Evolutionary conservation across 768 basidiomycete species (phyloP).

Genomic region (Dioszegia aurantiaca): DNA sequence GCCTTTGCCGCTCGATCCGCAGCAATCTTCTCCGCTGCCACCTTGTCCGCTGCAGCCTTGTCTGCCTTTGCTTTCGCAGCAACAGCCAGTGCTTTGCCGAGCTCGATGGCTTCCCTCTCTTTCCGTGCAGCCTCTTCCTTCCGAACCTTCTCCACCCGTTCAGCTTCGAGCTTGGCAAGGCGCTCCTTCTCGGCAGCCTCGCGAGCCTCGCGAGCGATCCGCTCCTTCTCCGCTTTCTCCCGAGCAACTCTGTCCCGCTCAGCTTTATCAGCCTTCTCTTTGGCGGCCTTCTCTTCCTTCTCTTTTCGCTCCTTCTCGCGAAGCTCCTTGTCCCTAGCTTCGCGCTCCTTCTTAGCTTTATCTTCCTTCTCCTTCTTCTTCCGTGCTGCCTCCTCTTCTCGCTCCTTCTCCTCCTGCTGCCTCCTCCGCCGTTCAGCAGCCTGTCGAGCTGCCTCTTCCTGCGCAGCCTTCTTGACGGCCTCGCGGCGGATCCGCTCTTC

Average conservation of each 20-base stretch:
- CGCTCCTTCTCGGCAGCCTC: conserved; percentile 52
- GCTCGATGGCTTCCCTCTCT: conserved; percentile 36
- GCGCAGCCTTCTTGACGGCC: conserved; percentile 56
- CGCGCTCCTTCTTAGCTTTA: conserved; percentile 49
- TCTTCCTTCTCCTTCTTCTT: conserved; percentile 56
- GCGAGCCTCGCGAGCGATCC: conserved; percentile 60
- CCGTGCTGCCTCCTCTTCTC: conserved; percentile 69
- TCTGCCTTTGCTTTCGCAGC: conserved; percentile 35
- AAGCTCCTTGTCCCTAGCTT: conserved; percentile 53
- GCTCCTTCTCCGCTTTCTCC: conserved; percentile 66
- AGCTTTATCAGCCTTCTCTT: conserved; percentile 49
- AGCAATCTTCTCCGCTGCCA: conserved; percentile 29
- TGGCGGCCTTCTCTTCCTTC: conserved; percentile 59
- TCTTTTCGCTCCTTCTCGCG: conserved; percentile 55
- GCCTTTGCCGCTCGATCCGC: conserved; percentile 18
- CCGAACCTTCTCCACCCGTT: conserved; percentile 44
- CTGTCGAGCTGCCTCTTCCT: conserved; percentile 62
- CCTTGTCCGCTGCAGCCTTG: conserved; percentile 31
- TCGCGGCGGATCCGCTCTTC: conserved; percentile 83
- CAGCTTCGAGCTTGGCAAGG: conserved; percentile 23
- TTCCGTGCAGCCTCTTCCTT: conserved; percentile 61
- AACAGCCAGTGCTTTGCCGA: conserved; percentile 22
- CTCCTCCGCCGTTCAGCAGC: conserved; percentile 73
- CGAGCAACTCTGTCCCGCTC: conserved; percentile 62
- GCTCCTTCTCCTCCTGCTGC: conserved; percentile 52